Evolutionary conservation across 164 flowering plant species (phyloP).

Genomic region (Pachysandra terminalis): DNA sequence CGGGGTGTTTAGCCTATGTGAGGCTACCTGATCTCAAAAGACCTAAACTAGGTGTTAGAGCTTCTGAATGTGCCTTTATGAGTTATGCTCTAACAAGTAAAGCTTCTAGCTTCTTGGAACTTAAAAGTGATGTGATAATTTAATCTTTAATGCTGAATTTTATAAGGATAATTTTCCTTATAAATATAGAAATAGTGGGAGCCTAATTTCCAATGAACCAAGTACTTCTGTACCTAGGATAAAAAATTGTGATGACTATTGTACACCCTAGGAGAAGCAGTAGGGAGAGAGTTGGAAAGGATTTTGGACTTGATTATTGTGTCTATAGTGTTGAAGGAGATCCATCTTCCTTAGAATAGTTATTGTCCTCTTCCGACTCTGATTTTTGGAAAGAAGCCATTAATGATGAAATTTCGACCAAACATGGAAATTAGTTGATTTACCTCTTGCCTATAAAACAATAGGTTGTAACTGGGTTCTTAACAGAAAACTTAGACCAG

Average conservation of each 20-base stretch:
- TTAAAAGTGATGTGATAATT: background rate
- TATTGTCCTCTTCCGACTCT: too few relatives aligned
- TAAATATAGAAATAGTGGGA: background rate
- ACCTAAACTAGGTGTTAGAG: too few relatives aligned
- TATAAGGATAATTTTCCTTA: background rate
- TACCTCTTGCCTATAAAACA: background rate
- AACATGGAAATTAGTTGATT: conserved; percentile 4
- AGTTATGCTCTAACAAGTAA: too few relatives aligned
- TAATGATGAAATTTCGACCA: background rate
- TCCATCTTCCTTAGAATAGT: background rate
- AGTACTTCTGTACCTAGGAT: too few relatives aligned
- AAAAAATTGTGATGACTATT: too few relatives aligned
- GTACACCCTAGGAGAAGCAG: too few relatives aligned
- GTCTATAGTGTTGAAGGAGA: background rate
- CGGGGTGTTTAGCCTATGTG: too few relatives aligned
- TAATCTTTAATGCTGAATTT: background rate
- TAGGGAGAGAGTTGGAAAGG: too few relatives aligned
- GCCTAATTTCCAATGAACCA: too few relatives aligned
- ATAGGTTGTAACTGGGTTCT: conserved; percentile 1
- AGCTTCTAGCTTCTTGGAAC: background rate
- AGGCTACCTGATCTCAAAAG: too few relatives aligned
- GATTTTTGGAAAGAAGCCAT: conserved; percentile 7
- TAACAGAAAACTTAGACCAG: background rate
- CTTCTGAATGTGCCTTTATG: too few relatives aligned
- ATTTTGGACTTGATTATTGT: too few relatives aligned